Evolutionary conservation across 345 rosid species (phyloP).

Genomic region (Moricandia moricandioides): DNA sequence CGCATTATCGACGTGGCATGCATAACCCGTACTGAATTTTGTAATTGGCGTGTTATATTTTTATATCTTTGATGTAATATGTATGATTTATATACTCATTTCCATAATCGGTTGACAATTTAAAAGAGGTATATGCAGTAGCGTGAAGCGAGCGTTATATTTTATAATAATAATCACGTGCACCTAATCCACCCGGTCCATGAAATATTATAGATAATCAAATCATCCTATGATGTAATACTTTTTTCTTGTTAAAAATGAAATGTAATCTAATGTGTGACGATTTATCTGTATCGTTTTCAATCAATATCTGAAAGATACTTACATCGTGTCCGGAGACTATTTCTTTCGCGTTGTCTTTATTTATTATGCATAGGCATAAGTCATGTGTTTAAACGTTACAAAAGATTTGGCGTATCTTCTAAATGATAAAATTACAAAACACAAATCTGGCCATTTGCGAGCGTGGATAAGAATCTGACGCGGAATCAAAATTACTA

Average conservation of each 20-base stretch:
- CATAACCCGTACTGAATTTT: constrained; percentile 5
- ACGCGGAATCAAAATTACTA: neutral
- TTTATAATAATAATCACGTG: constrained; percentile 33
- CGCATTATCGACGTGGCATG: constrained; percentile 3
- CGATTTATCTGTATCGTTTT: neutral
- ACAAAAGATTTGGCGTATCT: constrained; percentile 3
- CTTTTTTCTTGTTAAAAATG: neutral
- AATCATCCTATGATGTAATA: neutral
- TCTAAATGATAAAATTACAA: neutral
- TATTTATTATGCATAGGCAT: neutral
- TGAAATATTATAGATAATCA: constrained; percentile 18
- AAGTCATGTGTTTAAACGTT: neutral
- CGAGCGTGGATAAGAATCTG: constrained; percentile 2
- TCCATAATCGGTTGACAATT: constrained; percentile 22
- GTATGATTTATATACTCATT: constrained; percentile 20
- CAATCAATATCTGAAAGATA: neutral
- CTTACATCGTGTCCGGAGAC: neutral
- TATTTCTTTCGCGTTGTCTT: neutral
- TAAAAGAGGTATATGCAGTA: neutral
- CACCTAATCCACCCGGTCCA: constrained; percentile 33
- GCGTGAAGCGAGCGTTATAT: constrained; percentile 27
- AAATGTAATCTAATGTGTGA: neutral
- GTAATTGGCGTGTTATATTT: constrained; percentile 8
- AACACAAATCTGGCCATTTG: neutral
- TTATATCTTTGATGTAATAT: neutral